Evolutionary conservation across 2,329 filamentous ascomycete genomes (phyloP).

Genomic region (Sphaerulina populicola): DNA sequence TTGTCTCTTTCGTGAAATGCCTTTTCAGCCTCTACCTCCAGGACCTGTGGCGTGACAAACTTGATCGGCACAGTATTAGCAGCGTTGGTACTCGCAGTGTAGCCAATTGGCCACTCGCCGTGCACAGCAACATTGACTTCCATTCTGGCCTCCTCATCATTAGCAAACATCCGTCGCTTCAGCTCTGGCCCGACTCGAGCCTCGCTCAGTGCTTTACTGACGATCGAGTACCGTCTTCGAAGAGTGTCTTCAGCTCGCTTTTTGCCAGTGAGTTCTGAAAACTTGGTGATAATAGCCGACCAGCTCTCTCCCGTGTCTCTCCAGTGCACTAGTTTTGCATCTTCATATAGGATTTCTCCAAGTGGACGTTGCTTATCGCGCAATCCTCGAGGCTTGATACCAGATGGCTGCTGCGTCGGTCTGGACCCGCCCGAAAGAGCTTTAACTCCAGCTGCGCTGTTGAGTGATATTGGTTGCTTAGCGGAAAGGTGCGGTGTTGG

Average conservation of each 20-base stretch:
- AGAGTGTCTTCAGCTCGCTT: slow-evolving; percentile 7
- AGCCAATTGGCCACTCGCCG: not conserved
- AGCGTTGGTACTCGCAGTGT: not conserved
- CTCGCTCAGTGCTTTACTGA: slow-evolving; percentile 6
- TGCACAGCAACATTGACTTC: slow-evolving; percentile 12
- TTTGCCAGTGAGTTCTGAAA: slow-evolving; percentile 4
- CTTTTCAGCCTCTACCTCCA: not conserved
- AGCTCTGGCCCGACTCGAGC: slow-evolving; percentile 3
- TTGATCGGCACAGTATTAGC: not conserved
- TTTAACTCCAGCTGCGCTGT: slow-evolving; percentile 9
- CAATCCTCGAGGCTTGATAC: not conserved
- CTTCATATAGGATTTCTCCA: slow-evolving; percentile 12
- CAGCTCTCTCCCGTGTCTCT: slow-evolving; percentile 13
- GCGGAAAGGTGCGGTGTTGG: not conserved
- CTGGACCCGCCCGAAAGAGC: not conserved
- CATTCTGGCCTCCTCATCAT: slow-evolving; percentile 11
- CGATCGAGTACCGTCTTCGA: slow-evolving; percentile 4
- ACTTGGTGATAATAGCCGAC: slow-evolving; percentile 4
- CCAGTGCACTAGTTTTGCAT: slow-evolving; percentile 13
- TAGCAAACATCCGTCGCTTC: slow-evolving; percentile 1
- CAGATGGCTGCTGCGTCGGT: not conserved
- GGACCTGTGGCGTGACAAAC: not conserved
- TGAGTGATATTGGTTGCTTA: slow-evolving; percentile 8
- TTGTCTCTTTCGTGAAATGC: not conserved
- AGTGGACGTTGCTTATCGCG: not conserved